Conservation (phyloP, 2,329 filamentous ascomycete species). For the Xylaria sp. region DNA sequence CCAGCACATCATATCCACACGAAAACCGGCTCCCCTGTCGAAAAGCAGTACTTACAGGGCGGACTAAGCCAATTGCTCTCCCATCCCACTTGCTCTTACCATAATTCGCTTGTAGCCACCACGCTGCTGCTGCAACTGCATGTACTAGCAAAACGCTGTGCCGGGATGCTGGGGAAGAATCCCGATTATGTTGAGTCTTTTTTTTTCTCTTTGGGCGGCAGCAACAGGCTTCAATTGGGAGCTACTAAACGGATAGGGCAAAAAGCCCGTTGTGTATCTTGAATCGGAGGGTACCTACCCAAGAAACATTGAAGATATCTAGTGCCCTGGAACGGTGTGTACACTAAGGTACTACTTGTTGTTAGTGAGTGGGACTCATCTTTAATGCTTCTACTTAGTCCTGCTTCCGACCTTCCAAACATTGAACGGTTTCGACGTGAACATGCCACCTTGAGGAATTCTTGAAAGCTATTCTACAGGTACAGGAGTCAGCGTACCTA, state of each 20-base stretch:
- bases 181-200: background rate
- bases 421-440: conserved; percentile 10
- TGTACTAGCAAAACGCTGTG: conserved; percentile 18
- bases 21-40: conserved; percentile 8
- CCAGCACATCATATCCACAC: conserved; percentile 32
- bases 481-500: conserved; percentile 1
- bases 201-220: background rate
- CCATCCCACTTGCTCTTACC: conserved; percentile 16
- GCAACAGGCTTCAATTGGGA: conserved; percentile 1
- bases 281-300: background rate
- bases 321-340: background rate
- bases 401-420: conserved; percentile 20
- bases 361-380: conserved; percentile 21
- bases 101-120: conserved; percentile 19
- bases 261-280: background rate
- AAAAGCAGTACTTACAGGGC: background rate
- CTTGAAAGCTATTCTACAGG: conserved; percentile 37
- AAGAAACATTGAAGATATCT: too few relatives aligned
- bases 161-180: background rate
- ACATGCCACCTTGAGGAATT: conserved; percentile 15
- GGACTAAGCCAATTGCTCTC: conserved; percentile 5
- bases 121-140: conserved; percentile 14
- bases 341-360: background rate
- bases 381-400: conserved; percentile 29
- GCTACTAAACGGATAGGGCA: background rate